Conservation (phyloP, 1,139 yeast species). For the Nakaseomyces delphensis region DNA sequence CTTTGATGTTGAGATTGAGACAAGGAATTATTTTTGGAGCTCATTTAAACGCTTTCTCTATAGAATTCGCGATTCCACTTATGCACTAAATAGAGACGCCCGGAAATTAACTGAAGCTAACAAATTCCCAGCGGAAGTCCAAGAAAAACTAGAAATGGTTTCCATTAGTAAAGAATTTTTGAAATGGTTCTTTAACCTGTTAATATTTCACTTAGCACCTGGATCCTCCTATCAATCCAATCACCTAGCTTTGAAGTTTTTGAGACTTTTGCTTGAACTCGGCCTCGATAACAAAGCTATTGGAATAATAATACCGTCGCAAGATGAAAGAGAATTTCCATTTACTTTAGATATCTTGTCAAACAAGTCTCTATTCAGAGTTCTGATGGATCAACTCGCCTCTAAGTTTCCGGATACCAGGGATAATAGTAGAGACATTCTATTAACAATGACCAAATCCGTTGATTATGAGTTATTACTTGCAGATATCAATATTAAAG, state of each 20-base stretch:
- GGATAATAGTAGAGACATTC: slow-evolving; percentile 39
- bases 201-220: slow-evolving; percentile 45
- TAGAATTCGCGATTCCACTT: slow-evolving; percentile 59
- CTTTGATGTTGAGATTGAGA: slow-evolving; percentile 56
- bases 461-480: slow-evolving; percentile 19
- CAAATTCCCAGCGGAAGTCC: slow-evolving; percentile 33
- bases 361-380: slow-evolving; percentile 34
- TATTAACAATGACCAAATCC: slow-evolving; percentile 39
- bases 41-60: slow-evolving; percentile 50
- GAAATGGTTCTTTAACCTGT: slow-evolving; percentile 35
- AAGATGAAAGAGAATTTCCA: slow-evolving; percentile 29
- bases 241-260: slow-evolving; percentile 43
- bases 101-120: slow-evolving; percentile 33
- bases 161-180: slow-evolving; percentile 36
- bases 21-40: slow-evolving; percentile 56
- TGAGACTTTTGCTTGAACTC: slow-evolving; percentile 42
- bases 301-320: slow-evolving; percentile 28
- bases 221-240: slow-evolving; percentile 62
- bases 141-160: slow-evolving; percentile 29
- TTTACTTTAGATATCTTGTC: slow-evolving; percentile 39
- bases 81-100: slow-evolving; percentile 45
- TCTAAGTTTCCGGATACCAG: slow-evolving; percentile 76
- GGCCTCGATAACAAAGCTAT: slow-evolving; percentile 46
- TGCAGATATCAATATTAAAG: slow-evolving; percentile 14
- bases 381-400: slow-evolving; percentile 51